phyloP scores from a whole-genome alignment of 2,329 filamentous ascomycete species.

The Fusarium camptoceras region DNA sequence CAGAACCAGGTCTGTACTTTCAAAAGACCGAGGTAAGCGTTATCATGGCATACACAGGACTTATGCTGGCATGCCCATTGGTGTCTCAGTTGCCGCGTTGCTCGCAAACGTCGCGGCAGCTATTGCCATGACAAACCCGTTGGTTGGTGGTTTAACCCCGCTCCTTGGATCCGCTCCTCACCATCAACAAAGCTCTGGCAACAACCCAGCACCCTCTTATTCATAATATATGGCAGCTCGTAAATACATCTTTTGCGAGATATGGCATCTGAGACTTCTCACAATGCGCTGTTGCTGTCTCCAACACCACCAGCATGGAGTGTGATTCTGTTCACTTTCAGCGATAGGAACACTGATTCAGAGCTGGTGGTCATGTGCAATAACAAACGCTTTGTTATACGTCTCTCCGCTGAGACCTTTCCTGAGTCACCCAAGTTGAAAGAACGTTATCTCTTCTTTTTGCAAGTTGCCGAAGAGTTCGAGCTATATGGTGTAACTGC shows the following conservation, averaged over 20 bases:
- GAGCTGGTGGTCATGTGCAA: background rate
- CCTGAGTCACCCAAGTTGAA: background rate
- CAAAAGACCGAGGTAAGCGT: too few species aligned
- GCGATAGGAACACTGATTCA: accelerated
- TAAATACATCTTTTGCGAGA: background rate
- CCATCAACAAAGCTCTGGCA: too few species aligned
- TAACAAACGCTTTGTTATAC: background rate
- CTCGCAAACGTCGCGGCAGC: too few species aligned
- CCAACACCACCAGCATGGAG: background rate
- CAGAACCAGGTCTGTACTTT: too few species aligned
- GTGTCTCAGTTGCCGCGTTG: too few species aligned
- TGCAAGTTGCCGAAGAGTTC: background rate
- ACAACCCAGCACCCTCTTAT: too few species aligned
- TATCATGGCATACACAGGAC: too few species aligned
- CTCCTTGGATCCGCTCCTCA: too few species aligned
- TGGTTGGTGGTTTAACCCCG: too few species aligned
- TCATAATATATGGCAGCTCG: too few species aligned
- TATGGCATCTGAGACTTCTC: background rate
- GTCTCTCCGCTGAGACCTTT: background rate
- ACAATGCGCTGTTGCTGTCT: background rate
- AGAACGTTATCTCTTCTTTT: background rate
- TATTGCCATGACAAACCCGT: too few species aligned
- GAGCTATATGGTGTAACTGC: background rate
- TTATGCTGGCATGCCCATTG: too few species aligned
- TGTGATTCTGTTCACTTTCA: background rate